A percentile compares a stretch with the other conserved stretches of the same genome.
These are phyloP conservation scores for Annulohypoxylon stygium DNA, from an alignment of 495 filamentous ascomycete genomes.

Conservation along the genomic window DNA sequence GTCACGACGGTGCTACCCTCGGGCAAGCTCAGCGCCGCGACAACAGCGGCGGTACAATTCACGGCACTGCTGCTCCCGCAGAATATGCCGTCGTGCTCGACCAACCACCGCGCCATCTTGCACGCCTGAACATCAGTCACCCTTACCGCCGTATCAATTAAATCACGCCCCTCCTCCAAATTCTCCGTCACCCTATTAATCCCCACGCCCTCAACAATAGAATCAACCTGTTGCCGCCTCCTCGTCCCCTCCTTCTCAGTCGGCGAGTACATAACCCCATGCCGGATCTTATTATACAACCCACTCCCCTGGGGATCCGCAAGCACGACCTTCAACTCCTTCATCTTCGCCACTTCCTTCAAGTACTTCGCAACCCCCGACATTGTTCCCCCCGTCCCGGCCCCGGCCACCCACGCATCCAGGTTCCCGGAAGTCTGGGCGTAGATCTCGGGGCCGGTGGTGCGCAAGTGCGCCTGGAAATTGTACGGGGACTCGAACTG, in stretches of 20 bases:
- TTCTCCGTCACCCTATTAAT: slow-evolving; percentile 93
- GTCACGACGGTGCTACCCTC: slow-evolving; percentile 85
- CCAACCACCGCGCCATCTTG: slow-evolving; percentile 93
- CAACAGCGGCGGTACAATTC: slow-evolving; percentile 92
- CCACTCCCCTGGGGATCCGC: slow-evolving; percentile 97
- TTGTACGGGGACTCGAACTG: slow-evolving; percentile 95
- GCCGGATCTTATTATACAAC: slow-evolving; percentile 87
- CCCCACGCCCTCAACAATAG: slow-evolving; percentile 95
- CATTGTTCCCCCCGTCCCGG: slow-evolving; percentile 94
- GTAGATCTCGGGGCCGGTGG: slow-evolving; percentile 91
- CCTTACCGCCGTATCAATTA: slow-evolving; percentile 90
- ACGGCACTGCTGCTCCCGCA: slow-evolving; percentile 93
- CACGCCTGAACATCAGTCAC: slow-evolving; percentile 94
- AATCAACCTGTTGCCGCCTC: slow-evolving; percentile 90
- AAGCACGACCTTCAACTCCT: slow-evolving; percentile 76
- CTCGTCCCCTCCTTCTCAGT: slow-evolving; percentile 92
- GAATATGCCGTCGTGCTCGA: slow-evolving; percentile 96
- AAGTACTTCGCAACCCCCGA: slow-evolving; percentile 86
- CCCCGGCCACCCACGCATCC: slow-evolving; percentile 95
- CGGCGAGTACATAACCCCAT: slow-evolving; percentile 94
- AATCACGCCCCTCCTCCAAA: slow-evolving; percentile 84
- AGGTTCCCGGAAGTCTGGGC: slow-evolving; percentile 79
- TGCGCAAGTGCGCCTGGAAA: slow-evolving; percentile 82
- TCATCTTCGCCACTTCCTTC: slow-evolving; percentile 67
- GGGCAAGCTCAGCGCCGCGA: slow-evolving; percentile 76